Evolutionary conservation across 768 basidiomycete species (phyloP).

Genomic region (Phlebiopsis gigantea): DNA sequence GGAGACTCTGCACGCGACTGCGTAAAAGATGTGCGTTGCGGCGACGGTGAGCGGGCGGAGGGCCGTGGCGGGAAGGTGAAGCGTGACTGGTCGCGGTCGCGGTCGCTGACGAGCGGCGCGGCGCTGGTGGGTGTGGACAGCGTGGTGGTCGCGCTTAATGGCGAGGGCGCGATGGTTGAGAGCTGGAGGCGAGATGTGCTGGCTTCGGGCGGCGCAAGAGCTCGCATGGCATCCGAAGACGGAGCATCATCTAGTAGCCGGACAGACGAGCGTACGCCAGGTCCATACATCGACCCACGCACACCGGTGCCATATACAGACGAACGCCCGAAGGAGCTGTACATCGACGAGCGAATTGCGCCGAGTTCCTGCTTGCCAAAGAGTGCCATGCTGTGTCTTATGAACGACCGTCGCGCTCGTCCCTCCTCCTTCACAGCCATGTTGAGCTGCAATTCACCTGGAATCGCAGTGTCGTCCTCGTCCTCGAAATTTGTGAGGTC

Average conservation of each 20-base stretch:
- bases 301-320: neutral
- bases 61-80: constrained; percentile 1
- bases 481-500: constrained; percentile 79
- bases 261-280: neutral
- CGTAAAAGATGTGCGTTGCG: constrained; percentile 7
- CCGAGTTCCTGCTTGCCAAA: neutral
- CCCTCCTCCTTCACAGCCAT: constrained; percentile 54
- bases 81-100: neutral
- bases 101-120: constrained; percentile 2
- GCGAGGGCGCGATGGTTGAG: neutral
- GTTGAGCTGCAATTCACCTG: constrained; percentile 53
- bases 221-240: neutral
- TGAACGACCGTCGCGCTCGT: constrained; percentile 23
- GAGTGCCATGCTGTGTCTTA: constrained; percentile 10
- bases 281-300: neutral
- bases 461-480: constrained; percentile 54
- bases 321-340: neutral
- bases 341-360: neutral
- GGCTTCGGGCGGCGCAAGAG: neutral
- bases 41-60: neutral
- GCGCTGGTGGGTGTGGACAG: constrained; percentile 11
- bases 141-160: neutral
- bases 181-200: neutral
- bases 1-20: constrained; percentile 4
- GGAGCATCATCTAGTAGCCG: constrained; percentile 1